Conservation (phyloP, 768 basidiomycete genomes). For the Lepiota venenata region DNA sequence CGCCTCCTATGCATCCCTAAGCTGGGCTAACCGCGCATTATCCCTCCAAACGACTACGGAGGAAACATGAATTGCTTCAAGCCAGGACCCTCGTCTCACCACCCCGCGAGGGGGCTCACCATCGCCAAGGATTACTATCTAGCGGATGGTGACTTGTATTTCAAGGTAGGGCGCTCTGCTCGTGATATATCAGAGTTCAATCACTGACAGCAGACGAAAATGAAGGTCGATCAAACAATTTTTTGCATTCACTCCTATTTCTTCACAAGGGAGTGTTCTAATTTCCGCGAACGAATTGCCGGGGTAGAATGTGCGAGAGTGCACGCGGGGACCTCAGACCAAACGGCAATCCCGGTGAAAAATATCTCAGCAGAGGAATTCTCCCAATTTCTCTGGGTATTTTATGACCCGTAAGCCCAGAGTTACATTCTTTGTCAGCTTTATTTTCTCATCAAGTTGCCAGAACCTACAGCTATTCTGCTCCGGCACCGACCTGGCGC, state of each 20-base stretch:
- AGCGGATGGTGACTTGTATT: neutral
- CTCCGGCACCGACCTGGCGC: slow-evolving; percentile 20
- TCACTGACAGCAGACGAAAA: neutral
- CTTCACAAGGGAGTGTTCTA: slow-evolving; percentile 46
- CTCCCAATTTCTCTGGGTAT: slow-evolving; percentile 37
- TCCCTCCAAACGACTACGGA: no score
- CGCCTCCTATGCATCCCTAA: no score
- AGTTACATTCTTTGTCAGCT: neutral
- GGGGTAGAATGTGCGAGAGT: slow-evolving; percentile 23
- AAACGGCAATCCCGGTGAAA: slow-evolving; percentile 35
- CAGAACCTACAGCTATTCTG: neutral
- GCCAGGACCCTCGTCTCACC: neutral
- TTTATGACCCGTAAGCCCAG: neutral
- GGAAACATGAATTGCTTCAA: neutral
- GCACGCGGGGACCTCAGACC: slow-evolving; percentile 28
- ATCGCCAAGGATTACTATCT: neutral
- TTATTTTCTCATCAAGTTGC: slow-evolving; percentile 15
- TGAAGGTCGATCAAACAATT: slow-evolving; percentile 40
- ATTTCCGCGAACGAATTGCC: slow-evolving; percentile 33
- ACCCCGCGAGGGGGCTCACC: neutral
- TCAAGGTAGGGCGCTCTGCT: neutral
- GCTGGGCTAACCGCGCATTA: no score
- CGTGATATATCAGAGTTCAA: neutral
- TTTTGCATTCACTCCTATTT: slow-evolving; percentile 55
- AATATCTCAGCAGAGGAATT: slow-evolving; percentile 46